phyloP scores from a whole-genome alignment of 208 protist genomes.

The Phytomonas sp. region DNA sequence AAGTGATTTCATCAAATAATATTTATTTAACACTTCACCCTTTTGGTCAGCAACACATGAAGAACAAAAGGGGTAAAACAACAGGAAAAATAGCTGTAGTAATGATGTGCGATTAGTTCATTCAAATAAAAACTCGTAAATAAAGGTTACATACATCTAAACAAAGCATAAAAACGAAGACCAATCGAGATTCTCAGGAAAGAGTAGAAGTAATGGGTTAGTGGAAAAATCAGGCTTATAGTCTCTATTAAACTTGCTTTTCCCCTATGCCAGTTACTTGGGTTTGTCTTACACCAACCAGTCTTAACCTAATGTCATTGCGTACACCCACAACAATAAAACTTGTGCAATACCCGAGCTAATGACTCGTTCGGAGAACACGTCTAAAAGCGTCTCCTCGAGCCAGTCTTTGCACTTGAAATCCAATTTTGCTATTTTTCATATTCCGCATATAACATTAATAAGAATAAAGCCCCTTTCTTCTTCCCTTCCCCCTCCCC shows the following conservation, averaged over 20 bases:
- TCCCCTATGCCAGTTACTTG: neutral
- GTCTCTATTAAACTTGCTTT: neutral
- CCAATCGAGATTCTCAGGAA: neutral
- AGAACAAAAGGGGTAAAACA: neutral
- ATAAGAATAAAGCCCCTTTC: neutral
- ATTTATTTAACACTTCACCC: neutral
- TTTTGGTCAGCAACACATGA: neutral
- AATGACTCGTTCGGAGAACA: neutral
- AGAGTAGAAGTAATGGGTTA: neutral
- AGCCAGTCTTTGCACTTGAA: neutral
- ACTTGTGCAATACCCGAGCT: neutral
- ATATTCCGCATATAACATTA: conserved; percentile 6
- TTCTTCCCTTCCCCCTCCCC: conserved; percentile 6
- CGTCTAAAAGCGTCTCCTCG: neutral
- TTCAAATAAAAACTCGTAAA: neutral
- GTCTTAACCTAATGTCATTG: neutral
- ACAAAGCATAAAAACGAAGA: neutral
- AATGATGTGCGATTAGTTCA: neutral
- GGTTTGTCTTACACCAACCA: neutral
- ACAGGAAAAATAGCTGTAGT: neutral
- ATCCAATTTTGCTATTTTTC: conserved; percentile 3
- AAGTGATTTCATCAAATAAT: neutral
- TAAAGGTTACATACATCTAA: neutral
- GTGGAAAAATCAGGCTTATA: neutral
- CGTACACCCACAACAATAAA: neutral